These are phyloP conservation scores for Pseudonectria buxi DNA, from an alignment of 2,329 filamentous ascomycete genomes.

Conservation along the genomic window DNA sequence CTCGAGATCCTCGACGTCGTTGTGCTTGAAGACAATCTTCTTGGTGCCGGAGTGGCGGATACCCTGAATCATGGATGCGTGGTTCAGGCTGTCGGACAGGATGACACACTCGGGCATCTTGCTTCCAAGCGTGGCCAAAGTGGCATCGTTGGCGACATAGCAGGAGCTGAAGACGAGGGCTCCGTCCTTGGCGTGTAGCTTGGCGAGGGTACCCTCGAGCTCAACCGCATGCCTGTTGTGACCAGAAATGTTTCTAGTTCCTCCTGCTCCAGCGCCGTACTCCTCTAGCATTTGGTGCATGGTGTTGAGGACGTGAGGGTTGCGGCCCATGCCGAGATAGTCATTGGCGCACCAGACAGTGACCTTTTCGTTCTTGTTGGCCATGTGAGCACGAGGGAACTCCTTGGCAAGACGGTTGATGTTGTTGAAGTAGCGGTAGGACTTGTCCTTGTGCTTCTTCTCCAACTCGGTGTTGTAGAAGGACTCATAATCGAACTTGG, in stretches of 20 bases:
- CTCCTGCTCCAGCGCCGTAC: conserved; percentile 91
- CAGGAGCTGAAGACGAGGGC: conserved; percentile 95
- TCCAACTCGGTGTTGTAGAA: conserved; percentile 88
- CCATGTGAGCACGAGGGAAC: conserved; percentile 91
- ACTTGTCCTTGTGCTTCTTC: conserved; percentile 99
- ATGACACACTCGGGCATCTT: conserved; percentile 96
- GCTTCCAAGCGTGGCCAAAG: conserved; percentile 90
- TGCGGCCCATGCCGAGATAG: conserved; percentile 96
- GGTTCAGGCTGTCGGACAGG: conserved; percentile 93
- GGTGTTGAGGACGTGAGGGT: conserved; percentile 73
- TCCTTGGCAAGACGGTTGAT: conserved; percentile 97
- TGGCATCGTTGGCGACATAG: conserved; percentile 97
- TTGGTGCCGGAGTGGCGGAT: conserved; percentile 95
- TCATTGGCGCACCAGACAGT: conserved; percentile 99
- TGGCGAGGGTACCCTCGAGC: conserved; percentile 74
- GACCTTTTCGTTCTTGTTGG: conserved; percentile 72
- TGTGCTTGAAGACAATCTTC: conserved; percentile 99
- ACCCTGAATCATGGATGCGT: conserved; percentile 98
- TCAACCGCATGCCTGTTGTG: conserved; percentile 92
- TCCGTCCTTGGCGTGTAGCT: conserved; percentile 84
- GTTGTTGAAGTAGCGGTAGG: conserved; percentile 99
- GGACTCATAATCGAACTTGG: conserved; percentile 80
- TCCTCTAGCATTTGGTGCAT: conserved; percentile 95
- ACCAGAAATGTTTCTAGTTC: conserved; percentile 94
- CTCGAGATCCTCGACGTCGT: conserved; percentile 89